These are phyloP conservation scores for Lipomyces sp. DNA, from an alignment of 805 yeast genomes.

Conservation along the genomic window DNA sequence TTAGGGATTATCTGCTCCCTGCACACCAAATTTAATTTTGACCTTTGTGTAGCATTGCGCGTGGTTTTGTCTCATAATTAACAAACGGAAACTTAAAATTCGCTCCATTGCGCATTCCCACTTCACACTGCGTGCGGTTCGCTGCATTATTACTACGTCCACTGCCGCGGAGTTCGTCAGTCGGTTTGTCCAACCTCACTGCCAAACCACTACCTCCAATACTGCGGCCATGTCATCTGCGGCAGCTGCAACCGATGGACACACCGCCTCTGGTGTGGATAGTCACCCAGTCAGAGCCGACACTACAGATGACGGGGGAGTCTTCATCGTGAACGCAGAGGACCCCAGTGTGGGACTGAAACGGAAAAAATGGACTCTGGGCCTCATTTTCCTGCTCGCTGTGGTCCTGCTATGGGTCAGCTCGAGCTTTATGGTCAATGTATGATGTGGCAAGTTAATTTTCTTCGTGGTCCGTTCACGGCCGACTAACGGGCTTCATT, in stretches of 20 bases:
- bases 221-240: not conserved
- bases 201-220: not conserved
- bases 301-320: not conserved
- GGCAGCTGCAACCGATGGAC: not conserved
- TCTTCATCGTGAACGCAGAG: not conserved
- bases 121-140: too few relatives aligned
- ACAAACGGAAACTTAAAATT: too few relatives aligned
- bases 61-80: too few relatives aligned
- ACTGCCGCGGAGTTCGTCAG: too few relatives aligned
- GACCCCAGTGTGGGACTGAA: not conserved
- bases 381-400: constrained; percentile 14
- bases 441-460: constrained; percentile 32
- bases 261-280: not conserved
- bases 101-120: too few relatives aligned
- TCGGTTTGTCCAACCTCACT: too few relatives aligned
- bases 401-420: constrained; percentile 63
- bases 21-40: too few relatives aligned
- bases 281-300: not conserved
- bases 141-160: too few relatives aligned
- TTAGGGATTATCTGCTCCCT: too few relatives aligned
- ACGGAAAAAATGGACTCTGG: constrained; percentile 19
- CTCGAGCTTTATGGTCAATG: constrained; percentile 81
- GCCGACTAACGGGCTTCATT: not conserved
- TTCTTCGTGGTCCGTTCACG: not conserved
- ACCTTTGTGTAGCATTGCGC: too few relatives aligned